Base-by-base conservation (phyloP, 495 filamentous ascomycete genomes). In the Hypoxylon lienhwacheense region DNA sequence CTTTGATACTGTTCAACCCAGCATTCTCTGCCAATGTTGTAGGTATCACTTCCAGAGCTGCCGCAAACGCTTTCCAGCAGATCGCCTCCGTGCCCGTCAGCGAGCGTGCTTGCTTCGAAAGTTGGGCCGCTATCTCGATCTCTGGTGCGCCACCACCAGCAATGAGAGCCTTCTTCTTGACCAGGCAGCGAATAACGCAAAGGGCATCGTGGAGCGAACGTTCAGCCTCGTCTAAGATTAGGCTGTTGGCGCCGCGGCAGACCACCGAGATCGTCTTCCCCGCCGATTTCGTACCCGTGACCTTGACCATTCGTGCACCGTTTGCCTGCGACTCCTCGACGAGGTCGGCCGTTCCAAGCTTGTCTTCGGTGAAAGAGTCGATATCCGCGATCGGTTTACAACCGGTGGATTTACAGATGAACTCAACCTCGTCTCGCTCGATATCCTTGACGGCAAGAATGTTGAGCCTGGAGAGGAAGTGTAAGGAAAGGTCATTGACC, bases 361-460 rank as follows among this genome's bases (percentile, higher is more conserved):
- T 98, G 77, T 98, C 93, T 73, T 97, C 93, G 29, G 90, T 95
- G 80, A 98, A 98, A 40, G 89, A 93, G 73, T 98, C 93, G 68
- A 97, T 89, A 72, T 98, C 95, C 61, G 93, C 93, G 61, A 98
- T 95, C 41, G 93, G 93, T 77, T 98, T 98, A 81, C 93, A 98
- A 70, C 93, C 93, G 15, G 91, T 92, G 48, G 85, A 85, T 73
- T 95, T 97, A 88, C 92, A 97, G 69, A 98, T 87, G 75, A 98
- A 98, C 71, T 98, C 93, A 49, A 98, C 88, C 73, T 98, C 93
- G 68, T 98, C 93, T 43, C 93, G 85, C 77, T 98, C 93, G 63
- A 98, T 95, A 66, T 98, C 92, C 76, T 96, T 97, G 74, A 98
- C 81, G 47, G 83, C 89, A 33, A 97, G 81, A 57, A 98, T 98